These are phyloP conservation scores for Fusarium sp. DNA, from an alignment of 2,329 filamentous ascomycete species.

Conservation along the genomic window DNA sequence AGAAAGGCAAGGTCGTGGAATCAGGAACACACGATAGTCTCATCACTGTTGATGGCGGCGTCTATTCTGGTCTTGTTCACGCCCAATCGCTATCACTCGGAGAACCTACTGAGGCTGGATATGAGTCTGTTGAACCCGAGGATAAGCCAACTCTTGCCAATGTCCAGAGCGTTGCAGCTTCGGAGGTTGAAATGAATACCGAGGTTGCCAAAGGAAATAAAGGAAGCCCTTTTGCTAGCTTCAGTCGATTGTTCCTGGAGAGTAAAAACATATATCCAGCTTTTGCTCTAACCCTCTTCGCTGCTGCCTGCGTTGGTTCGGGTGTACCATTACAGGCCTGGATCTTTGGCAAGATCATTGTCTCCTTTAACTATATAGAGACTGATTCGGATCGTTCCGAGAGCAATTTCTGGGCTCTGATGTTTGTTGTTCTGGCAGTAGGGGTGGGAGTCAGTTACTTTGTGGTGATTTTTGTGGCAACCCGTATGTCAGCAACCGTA, in stretches of 20 bases:
- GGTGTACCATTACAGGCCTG: slow-evolving; percentile 64
- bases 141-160: slow-evolving; percentile 55
- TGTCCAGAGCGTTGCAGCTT: slow-evolving; percentile 59
- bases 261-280: slow-evolving; percentile 63
- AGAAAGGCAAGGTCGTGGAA: slow-evolving; percentile 77
- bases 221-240: slow-evolving; percentile 63
- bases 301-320: slow-evolving; percentile 57
- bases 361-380: slow-evolving; percentile 58
- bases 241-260: slow-evolving; percentile 68
- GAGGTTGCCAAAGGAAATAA: slow-evolving; percentile 47
- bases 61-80: slow-evolving; percentile 75
- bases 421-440: slow-evolving; percentile 71
- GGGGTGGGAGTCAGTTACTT: slow-evolving; percentile 66
- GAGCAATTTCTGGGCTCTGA: slow-evolving; percentile 72
- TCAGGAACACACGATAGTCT: slow-evolving; percentile 81
- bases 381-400: slow-evolving; percentile 52
- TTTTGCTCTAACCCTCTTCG: slow-evolving; percentile 63
- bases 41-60: slow-evolving; percentile 67
- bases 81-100: slow-evolving; percentile 70
- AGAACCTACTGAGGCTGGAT: slow-evolving; percentile 54
- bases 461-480: slow-evolving; percentile 52
- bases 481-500: slow-evolving; percentile 60
- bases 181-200: slow-evolving; percentile 47
- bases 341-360: slow-evolving; percentile 66
- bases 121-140: slow-evolving; percentile 55